A percentile compares a stretch with the other conserved stretches of the same genome.
These are phyloP conservation scores for Musa beccarii DNA, from an alignment of 176 grass and related monocot species.

Conservation along the genomic window DNA sequence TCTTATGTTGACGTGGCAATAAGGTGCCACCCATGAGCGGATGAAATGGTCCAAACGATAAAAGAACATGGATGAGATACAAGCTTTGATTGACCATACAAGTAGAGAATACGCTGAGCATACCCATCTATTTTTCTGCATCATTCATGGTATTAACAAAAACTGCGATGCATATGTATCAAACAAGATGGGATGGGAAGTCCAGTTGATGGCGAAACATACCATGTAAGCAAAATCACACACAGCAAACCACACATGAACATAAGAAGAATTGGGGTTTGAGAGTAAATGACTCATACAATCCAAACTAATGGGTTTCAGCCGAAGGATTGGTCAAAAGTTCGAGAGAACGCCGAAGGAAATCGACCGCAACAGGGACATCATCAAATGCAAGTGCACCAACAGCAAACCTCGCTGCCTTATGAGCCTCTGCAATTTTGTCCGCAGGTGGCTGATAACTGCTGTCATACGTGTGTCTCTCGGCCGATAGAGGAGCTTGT, in stretches of 20 bases:
- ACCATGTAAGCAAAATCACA: no score
- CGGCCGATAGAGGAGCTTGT: slow-evolving; percentile 27
- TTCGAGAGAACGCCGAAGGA: slow-evolving; percentile 66
- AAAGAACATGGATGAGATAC: not conserved
- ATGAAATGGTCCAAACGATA: not conserved
- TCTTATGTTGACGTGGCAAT: no score
- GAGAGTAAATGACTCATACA: not conserved
- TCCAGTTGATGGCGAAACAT: not conserved
- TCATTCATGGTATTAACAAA: not conserved
- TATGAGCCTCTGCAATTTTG: slow-evolving; percentile 88
- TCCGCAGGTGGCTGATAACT: slow-evolving; percentile 71
- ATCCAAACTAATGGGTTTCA: slow-evolving; percentile 41
- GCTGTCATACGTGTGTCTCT: slow-evolving; percentile 64
- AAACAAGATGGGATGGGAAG: not conserved
- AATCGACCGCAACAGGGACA: slow-evolving; percentile 71
- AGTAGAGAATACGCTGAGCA: no score
- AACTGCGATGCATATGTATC: not conserved
- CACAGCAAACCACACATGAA: not conserved
- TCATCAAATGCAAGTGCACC: slow-evolving; percentile 94
- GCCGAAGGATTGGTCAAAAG: slow-evolving; percentile 80
- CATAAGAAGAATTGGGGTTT: no score
- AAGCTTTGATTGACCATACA: no score
- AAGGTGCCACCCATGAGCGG: no score
- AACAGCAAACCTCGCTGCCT: slow-evolving; percentile 87
- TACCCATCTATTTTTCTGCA: not conserved